Evolutionary conservation across 805 yeast genomes (phyloP), one percentile per base, ranked within the genome.

Genomic region (Wickerhamomyces strasburgensis): DNA sequence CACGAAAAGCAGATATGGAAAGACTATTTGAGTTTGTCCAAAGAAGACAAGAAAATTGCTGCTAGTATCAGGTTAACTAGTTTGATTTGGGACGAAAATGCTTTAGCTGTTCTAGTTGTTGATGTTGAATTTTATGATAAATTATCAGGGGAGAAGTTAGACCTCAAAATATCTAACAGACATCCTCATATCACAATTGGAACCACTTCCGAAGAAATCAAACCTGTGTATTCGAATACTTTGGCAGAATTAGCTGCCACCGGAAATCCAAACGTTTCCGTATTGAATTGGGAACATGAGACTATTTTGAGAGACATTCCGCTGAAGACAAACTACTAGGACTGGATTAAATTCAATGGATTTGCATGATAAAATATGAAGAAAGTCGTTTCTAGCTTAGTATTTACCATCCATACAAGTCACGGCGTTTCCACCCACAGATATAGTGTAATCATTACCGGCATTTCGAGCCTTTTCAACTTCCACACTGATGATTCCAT

Each of bases 181-280:
- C 56, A 58, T 41, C 67, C 82, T 0, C 97, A 89, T 54, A 72
- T 88, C 29, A 89, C 97, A 0, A 52, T 86, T 11, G 95, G 89
- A 0, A 73, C 85, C 0, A 51, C 62, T 2, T 48, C 63, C 1
- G 62, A 64, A 0, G 58, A 59, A 0, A 64, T 72, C 3, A 63
- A 58, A 35, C 78, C 93, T 0, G 54, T 64, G 17, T 72, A 75
- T 45, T 73, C 89, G 1, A 78, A 80, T 42, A 44, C 39, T 4
- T 38, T 68, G 19, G 62, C 67, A 14, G 44, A 52, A 25, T 37
- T 33, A 26, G 39, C 47, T 5, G 35, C 42, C 3, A 34, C 34
- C 21, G 32, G 28, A 3, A 38, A 38, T 27, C 28, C 29, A 1
- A 34, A 31, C 4, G 49, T 43, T 14, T 33, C 36, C 4, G 34